phyloP scores from a whole-genome alignment of 2,329 filamentous ascomycete genomes.

The Fusarium multiceps region DNA sequence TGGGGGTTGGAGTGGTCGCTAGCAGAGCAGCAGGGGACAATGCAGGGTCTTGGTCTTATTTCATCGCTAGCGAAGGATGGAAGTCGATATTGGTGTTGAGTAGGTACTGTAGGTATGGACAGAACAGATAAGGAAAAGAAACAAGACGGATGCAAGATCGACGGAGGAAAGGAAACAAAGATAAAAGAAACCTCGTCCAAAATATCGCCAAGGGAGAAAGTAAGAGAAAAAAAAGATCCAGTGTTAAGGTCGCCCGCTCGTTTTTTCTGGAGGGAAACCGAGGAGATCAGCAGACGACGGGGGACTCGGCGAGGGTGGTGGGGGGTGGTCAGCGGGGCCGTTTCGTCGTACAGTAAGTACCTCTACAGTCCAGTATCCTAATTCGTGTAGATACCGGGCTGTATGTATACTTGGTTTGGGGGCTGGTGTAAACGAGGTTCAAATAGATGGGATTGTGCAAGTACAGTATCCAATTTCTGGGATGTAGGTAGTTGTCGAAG shows the following conservation, averaged over 20 bases:
- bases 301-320: conserved; percentile 36
- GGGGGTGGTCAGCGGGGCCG: conserved; percentile 41
- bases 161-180: conserved; percentile 4
- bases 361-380: conserved; percentile 6
- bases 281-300: conserved; percentile 44
- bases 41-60: conserved; percentile 35
- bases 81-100: neutral
- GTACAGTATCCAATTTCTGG: conserved; percentile 10
- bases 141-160: neutral
- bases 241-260: conserved; percentile 21
- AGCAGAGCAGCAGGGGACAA: conserved; percentile 15
- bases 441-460: conserved; percentile 7
- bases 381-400: neutral
- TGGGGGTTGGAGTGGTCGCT: conserved; percentile 34
- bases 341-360: conserved; percentile 24
- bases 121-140: neutral
- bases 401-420: neutral
- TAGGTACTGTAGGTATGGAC: neutral
- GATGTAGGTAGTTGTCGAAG: conserved; percentile 8
- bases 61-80: conserved; percentile 36
- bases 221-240: conserved; percentile 9
- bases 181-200: conserved; percentile 16
- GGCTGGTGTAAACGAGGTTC: conserved; percentile 14
- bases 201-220: conserved; percentile 23
- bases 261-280: conserved; percentile 23